phyloP scores from a whole-genome alignment of 1,139 yeast genomes.

The Wickerhamomyces sp. region DNA sequence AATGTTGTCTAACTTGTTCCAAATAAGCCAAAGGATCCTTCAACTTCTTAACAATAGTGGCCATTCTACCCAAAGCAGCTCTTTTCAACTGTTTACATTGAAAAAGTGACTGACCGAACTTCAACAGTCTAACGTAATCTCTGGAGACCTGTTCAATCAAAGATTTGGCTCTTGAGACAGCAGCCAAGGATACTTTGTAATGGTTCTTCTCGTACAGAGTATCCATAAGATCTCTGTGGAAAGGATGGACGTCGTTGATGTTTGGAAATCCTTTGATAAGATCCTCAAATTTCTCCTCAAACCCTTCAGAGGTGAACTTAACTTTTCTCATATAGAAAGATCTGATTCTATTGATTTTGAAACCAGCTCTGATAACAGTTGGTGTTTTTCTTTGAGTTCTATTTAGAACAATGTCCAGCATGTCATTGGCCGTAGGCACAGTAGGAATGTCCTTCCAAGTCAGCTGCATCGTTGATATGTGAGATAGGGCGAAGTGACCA shows the following conservation, averaged over 20 bases:
- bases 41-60: slow-evolving; percentile 89
- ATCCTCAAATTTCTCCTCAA: slow-evolving; percentile 84
- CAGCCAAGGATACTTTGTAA: slow-evolving; percentile 95
- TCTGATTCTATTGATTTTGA: slow-evolving; percentile 91
- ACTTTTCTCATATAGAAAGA: slow-evolving; percentile 99
- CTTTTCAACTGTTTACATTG: slow-evolving; percentile 98
- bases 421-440: slow-evolving; percentile 85
- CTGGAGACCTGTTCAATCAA: slow-evolving; percentile 93
- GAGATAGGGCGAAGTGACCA: too few species aligned
- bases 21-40: slow-evolving; percentile 90
- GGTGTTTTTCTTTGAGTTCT: slow-evolving; percentile 98
- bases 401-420: slow-evolving; percentile 93
- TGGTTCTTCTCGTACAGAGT: slow-evolving; percentile 97
- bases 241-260: slow-evolving; percentile 96
- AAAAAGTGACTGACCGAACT: slow-evolving; percentile 95
- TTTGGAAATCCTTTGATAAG: slow-evolving; percentile 88
- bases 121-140: slow-evolving; percentile 88
- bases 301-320: slow-evolving; percentile 92
- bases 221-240: slow-evolving; percentile 96
- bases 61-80: slow-evolving; percentile 99
- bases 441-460: slow-evolving; percentile 98
- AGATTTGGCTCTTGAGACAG: slow-evolving; percentile 88
- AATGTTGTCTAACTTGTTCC: slow-evolving; percentile 98
- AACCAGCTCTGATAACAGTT: slow-evolving; percentile 95
- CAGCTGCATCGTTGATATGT: slow-evolving; percentile 71